These are phyloP conservation scores for Porogramme epimiltina DNA, from an alignment of 1,284 basidiomycete species.

Conservation along the genomic window DNA sequence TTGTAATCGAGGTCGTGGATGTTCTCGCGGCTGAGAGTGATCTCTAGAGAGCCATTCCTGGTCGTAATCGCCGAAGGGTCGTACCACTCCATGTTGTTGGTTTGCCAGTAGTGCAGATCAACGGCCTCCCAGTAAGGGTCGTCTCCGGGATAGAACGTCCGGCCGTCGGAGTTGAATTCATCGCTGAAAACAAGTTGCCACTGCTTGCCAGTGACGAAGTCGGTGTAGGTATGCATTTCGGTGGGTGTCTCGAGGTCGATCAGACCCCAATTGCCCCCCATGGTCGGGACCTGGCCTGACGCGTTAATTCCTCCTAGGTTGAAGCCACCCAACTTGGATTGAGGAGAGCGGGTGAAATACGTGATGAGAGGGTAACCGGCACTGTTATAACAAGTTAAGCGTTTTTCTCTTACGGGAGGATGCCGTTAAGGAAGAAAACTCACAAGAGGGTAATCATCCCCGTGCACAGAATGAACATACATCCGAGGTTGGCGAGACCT, in stretches of 20 bases:
- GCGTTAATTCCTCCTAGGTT: slow-evolving; percentile 84
- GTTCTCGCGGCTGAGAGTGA: slow-evolving; percentile 70
- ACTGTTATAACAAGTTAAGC: slow-evolving; percentile 35
- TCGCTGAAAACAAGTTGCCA: slow-evolving; percentile 84
- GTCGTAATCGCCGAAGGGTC: slow-evolving; percentile 86
- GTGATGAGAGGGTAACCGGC: slow-evolving; percentile 84
- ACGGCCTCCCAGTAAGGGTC: slow-evolving; percentile 72
- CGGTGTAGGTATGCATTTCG: slow-evolving; percentile 58
- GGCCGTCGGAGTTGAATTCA: slow-evolving; percentile 83
- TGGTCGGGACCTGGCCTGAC: slow-evolving; percentile 70
- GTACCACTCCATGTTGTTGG: slow-evolving; percentile 68
- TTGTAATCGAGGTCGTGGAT: slow-evolving; percentile 79
- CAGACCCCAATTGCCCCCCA: slow-evolving; percentile 67
- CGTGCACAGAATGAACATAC: slow-evolving; percentile 62
- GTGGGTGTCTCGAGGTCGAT: slow-evolving; percentile 80
- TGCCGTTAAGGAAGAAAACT: slow-evolving; percentile 27
- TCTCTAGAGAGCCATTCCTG: slow-evolving; percentile 72
- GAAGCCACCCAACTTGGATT: slow-evolving; percentile 65
- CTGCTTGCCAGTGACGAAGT: slow-evolving; percentile 50
- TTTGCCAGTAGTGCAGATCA: slow-evolving; percentile 69
- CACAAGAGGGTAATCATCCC: slow-evolving; percentile 77
- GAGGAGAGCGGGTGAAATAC: slow-evolving; percentile 56
- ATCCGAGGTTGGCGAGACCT: slow-evolving; percentile 79
- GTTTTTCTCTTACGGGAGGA: neutral
- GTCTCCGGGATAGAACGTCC: slow-evolving; percentile 75